Evolutionary conservation across 441 rosid genomes (phyloP), one percentile per base, ranked within the genome.

Genomic region (Daphne laureola): DNA sequence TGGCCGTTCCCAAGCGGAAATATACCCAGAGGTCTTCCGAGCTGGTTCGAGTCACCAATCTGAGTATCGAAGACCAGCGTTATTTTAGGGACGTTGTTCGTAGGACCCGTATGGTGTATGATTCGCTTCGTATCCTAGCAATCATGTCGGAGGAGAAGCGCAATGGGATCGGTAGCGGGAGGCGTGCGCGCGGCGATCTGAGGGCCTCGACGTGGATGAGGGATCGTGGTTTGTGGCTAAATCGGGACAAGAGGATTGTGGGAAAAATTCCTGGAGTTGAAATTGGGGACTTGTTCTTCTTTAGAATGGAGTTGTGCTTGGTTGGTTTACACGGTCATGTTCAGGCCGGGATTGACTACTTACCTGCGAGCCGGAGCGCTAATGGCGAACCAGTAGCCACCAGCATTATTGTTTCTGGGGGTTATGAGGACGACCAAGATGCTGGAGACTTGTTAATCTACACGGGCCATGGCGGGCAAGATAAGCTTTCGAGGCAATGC

Each of bases 391-490:
- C 96, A 2, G 81, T 92, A 16, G 98, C 96, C 0, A 89, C 97
- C 0, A 81, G 96, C 46, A 70, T 86, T 36, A 71, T 92, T 5
- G 87, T 83, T 57, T 89, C 97, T 0, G 96, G 96, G 17, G 92
- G 94, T 6, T 92, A 89, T 4, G 97, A 89, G 76, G 94, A 89
- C 13, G 97, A 89, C 26, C 86, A 82, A 64, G 98, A 89, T 36
- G 55, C 70, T 4, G 94, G 96, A 2, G 87, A 89, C 47, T 68
- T 70, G 40, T 44, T 92, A 14, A 56, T 80, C 9, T 92, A 92
- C 59, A 77, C 96, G 0, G 96, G 98, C 12, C 96, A 84, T 15
- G 98, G 94, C n/a, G 97, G 94, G 18, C 94, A 89, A 56, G 94
- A 82, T 43, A 89, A 73, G 55, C 54, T 67, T 14, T 73, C 68